Evolutionary conservation across 2,329 filamentous ascomycete species (phyloP).

Genomic region (Aspergillus ochraceus): DNA sequence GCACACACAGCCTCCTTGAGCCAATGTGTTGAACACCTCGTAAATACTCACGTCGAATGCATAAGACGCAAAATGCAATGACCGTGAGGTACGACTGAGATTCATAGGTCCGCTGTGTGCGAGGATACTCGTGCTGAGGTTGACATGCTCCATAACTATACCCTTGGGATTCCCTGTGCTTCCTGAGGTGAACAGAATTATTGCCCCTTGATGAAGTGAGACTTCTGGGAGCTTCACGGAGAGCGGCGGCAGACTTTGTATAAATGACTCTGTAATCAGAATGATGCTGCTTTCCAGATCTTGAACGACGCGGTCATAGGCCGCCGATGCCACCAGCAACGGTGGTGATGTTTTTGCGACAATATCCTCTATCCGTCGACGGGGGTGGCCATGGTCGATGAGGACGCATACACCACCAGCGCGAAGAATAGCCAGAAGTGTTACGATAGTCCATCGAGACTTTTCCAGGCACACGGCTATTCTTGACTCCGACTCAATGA

Average conservation of each 20-base stretch:
- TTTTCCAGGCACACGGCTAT: slow-evolving; percentile 1
- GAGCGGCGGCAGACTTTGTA: neutral
- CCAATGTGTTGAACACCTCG: slow-evolving; percentile 37
- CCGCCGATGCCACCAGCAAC: neutral
- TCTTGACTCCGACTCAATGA: too few relatives aligned
- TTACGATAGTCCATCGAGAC: slow-evolving; percentile 14
- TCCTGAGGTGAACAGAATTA: neutral
- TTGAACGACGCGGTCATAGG: too few relatives aligned
- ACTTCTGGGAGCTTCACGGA: too few relatives aligned
- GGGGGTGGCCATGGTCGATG: slow-evolving; percentile 22
- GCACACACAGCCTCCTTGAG: slow-evolving; percentile 26
- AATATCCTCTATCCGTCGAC: slow-evolving; percentile 13
- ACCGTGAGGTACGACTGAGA: neutral
- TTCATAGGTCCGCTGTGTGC: neutral
- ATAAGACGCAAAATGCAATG: neutral
- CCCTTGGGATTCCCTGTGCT: slow-evolving; percentile 2
- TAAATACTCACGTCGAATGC: slow-evolving; percentile 16
- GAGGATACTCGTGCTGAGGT: neutral
- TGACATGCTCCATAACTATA: neutral
- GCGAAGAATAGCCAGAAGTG: slow-evolving; percentile 22
- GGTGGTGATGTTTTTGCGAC: neutral
- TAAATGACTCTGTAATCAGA: too few relatives aligned
- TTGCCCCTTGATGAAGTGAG: too few relatives aligned
- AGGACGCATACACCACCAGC: slow-evolving; percentile 21
- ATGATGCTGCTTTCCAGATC: too few relatives aligned